Evolutionary conservation across 495 filamentous ascomycete species (phyloP).

Genomic region (Chaetomidium leptoderma): DNA sequence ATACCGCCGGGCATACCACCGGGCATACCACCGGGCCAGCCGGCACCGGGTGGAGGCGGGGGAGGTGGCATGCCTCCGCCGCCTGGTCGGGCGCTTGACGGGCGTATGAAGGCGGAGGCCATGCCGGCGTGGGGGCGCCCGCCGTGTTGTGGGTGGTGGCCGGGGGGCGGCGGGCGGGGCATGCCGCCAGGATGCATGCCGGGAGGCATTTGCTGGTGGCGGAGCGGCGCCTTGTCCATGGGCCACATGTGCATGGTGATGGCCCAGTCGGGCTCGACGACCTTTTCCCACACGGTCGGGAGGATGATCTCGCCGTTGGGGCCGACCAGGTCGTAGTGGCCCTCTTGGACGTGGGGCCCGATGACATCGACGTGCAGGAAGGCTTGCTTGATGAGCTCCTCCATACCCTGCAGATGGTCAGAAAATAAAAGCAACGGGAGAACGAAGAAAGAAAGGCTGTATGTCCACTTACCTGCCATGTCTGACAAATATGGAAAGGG

Average conservation of each 20-base stretch:
- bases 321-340: constrained; percentile 79
- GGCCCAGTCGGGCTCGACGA: constrained; percentile 80
- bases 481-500: constrained; percentile 72
- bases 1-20: neutral
- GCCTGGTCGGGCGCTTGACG: constrained; percentile 16
- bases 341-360: constrained; percentile 75
- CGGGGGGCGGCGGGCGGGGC: constrained; percentile 4
- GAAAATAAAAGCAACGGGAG: neutral
- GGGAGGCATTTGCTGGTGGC: constrained; percentile 1
- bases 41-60: constrained; percentile 17
- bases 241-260: constrained; percentile 99
- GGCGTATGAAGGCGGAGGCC: constrained; percentile 16
- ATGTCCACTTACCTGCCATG: constrained; percentile 64
- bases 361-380: constrained; percentile 81
- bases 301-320: constrained; percentile 86
- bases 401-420: constrained; percentile 60
- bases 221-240: constrained; percentile 49
- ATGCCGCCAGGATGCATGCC: constrained; percentile 21
- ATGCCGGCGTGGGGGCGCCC: neutral
- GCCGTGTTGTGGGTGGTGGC: constrained; percentile 2
- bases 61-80: constrained; percentile 17
- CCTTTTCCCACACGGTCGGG: constrained; percentile 80
- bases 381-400: constrained; percentile 79
- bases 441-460: neutral
- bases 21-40: constrained; percentile 2